A percentile compares a stretch with the other conserved stretches of the same genome.
Conservation (phyloP, 371 early-diverging fungal genomes). For the Syncephalastrum racemosum region DNA sequence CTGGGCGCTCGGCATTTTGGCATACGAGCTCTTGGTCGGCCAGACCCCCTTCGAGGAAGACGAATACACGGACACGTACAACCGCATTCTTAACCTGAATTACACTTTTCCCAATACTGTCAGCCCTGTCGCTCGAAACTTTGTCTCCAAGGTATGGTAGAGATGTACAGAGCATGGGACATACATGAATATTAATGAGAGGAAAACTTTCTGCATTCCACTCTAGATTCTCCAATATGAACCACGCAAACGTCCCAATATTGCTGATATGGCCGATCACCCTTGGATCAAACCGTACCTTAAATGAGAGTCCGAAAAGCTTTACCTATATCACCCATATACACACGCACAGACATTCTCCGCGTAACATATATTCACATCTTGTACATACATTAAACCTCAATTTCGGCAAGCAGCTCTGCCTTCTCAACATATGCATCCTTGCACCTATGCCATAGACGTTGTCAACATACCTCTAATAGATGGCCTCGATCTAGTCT, state of each 20-base stretch:
- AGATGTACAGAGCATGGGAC: neutral
- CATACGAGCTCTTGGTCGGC: slow-evolving; percentile 95
- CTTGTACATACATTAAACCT: too few species aligned
- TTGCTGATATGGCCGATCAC: slow-evolving; percentile 77
- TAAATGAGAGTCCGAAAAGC: neutral
- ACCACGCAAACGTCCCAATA: slow-evolving; percentile 70
- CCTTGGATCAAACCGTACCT: slow-evolving; percentile 65
- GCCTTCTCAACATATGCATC: too few species aligned
- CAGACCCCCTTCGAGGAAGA: slow-evolving; percentile 93
- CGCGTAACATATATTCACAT: too few species aligned
- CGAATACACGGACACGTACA: slow-evolving; percentile 73
- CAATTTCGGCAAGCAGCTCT: too few species aligned
- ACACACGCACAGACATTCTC: too few species aligned
- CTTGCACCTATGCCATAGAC: too few species aligned
- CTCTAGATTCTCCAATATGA: slow-evolving; percentile 72
- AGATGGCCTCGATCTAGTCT: too few species aligned
- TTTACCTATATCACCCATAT: too few species aligned
- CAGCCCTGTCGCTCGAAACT: slow-evolving; percentile 75
- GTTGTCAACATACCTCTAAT: too few species aligned
- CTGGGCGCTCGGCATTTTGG: slow-evolving; percentile 96
- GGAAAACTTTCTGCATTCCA: neutral
- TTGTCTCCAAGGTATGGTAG: slow-evolving; percentile 68
- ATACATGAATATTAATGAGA: neutral
- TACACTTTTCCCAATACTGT: slow-evolving; percentile 78
- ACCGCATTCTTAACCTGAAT: slow-evolving; percentile 78